phyloP scores from a whole-genome alignment of 2,329 filamentous ascomycete genomes.

The Aspergillus alliaceus region DNA sequence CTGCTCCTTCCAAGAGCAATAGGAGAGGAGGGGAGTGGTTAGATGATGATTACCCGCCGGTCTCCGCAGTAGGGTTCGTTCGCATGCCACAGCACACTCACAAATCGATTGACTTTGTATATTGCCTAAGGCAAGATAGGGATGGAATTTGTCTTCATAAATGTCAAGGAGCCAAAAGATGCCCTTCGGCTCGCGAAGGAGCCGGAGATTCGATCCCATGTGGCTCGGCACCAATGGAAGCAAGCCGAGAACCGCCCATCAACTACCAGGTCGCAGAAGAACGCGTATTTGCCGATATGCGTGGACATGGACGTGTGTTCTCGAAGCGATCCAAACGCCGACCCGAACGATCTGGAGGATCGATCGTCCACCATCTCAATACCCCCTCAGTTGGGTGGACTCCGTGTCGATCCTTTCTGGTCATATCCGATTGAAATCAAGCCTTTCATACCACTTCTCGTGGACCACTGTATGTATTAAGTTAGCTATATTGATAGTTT shows the following conservation, averaged over 20 bases:
- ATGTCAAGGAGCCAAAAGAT: conserved; percentile 25
- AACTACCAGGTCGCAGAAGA: conserved; percentile 1
- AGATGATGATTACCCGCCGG: background rate
- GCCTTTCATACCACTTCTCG: conserved; percentile 31
- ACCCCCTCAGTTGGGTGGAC: conserved; percentile 23
- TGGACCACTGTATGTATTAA: conserved; percentile 34
- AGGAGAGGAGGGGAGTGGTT: too few species aligned
- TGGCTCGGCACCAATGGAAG: conserved; percentile 27
- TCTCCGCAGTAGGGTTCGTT: background rate
- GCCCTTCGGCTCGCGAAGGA: conserved; percentile 26
- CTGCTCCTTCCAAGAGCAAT: too few species aligned
- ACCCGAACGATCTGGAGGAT: background rate
- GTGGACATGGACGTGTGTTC: background rate
- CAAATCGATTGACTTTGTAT: background rate
- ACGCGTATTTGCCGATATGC: background rate
- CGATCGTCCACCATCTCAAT: background rate
- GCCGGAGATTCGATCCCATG: conserved; percentile 24
- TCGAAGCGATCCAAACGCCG: background rate
- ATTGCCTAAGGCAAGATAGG: background rate
- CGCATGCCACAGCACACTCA: background rate
- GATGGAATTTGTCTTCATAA: conserved; percentile 27
- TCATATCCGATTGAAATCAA: conserved; percentile 41
- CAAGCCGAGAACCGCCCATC: conserved; percentile 3
- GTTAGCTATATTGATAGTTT: background rate
- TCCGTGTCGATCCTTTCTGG: conserved; percentile 29